Evolutionary conservation across 1,284 basidiomycete species (phyloP), one percentile per base, ranked within the genome.

Genomic region (Sanghuangporus weigelae): DNA sequence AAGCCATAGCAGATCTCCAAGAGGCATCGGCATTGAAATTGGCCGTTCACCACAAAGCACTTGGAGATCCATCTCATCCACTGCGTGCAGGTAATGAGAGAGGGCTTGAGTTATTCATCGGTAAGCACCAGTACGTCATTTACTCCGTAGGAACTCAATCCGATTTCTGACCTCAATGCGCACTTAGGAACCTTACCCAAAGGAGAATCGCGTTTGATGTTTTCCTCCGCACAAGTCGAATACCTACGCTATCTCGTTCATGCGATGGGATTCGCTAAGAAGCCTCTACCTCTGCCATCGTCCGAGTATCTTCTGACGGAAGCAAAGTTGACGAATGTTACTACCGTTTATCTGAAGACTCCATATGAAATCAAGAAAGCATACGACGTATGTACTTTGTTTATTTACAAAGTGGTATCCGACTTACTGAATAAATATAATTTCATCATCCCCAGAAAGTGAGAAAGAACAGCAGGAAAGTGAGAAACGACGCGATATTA

Each of bases 191-290:
- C 53, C 1, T 91, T 55, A 60, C 76, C 78, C 57, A 84, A 81
- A 62, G 87, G 89, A 69, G 83, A 89, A 74, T 81, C 84, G 1
- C 83, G 89, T 12, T 80, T 95, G 14, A 77, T 93, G 60, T 91
- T 93, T 71, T 89, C 90, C 7, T 90, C 90, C 14, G 83, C 83
- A 7, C 93, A 96, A 75, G 78, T 95, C 64, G 89, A 94, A 72
- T 96, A 94, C 72, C 73, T 92, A 16, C 82, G 90, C 60, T 93
- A 94, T 73, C 95, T 90, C 84, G 82, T 95, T 53, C 83, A 91
- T 70, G 83, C 85, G 0, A 86, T 87, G 80, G 76, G 81, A 57
- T 78, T 93, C 60, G 90, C 90, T 0, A 79, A 84, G 63, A 72
- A 78, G 10, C 77, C 79, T 19, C 81, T 93, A 40, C 84, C 89